Evolutionary conservation across 768 basidiomycete genomes (phyloP).

Genomic region (Mycena olivaceomarginata): DNA sequence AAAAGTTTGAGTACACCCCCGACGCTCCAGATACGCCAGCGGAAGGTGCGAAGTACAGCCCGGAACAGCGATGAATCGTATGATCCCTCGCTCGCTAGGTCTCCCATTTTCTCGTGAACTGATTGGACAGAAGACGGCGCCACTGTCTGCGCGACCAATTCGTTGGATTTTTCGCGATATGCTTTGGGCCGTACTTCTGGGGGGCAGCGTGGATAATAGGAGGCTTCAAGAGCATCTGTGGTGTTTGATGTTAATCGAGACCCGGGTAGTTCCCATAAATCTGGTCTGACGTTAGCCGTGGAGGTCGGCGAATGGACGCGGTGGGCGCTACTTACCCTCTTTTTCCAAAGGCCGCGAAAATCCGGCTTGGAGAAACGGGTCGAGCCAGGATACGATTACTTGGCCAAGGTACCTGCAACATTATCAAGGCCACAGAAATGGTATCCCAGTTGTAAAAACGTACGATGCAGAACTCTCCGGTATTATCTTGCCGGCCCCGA

Average conservation of each 20-base stretch:
- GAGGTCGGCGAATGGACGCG: too few species aligned
- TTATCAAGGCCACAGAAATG: too few species aligned
- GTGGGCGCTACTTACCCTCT: constrained; percentile 63
- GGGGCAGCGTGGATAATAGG: constrained; percentile 71
- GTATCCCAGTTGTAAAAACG: constrained; percentile 36
- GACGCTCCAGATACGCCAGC: constrained; percentile 67
- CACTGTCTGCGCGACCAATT: constrained; percentile 25
- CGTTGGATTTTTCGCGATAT: constrained; percentile 48
- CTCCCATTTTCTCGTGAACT: constrained; percentile 37
- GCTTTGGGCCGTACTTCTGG: constrained; percentile 65
- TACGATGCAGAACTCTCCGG: constrained; percentile 56
- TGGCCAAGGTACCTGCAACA: constrained; percentile 63
- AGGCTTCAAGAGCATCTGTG: constrained; percentile 64
- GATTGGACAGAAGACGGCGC: constrained; percentile 16
- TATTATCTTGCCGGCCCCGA: constrained; percentile 44
- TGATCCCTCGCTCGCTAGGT: too few species aligned
- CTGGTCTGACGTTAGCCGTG: constrained; percentile 50
- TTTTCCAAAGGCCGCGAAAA: constrained; percentile 75
- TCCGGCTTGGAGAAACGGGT: constrained; percentile 73
- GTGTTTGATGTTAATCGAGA: constrained; percentile 59
- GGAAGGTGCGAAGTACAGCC: constrained; percentile 69
- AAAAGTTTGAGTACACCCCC: constrained; percentile 65
- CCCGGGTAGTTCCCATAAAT: constrained; percentile 72
- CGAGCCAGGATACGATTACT: constrained; percentile 72
- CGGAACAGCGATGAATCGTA: constrained; percentile 68